Base-by-base conservation (phyloP, 2,329 filamentous ascomycete genomes). In the Domatiomyces catenatus region DNA sequence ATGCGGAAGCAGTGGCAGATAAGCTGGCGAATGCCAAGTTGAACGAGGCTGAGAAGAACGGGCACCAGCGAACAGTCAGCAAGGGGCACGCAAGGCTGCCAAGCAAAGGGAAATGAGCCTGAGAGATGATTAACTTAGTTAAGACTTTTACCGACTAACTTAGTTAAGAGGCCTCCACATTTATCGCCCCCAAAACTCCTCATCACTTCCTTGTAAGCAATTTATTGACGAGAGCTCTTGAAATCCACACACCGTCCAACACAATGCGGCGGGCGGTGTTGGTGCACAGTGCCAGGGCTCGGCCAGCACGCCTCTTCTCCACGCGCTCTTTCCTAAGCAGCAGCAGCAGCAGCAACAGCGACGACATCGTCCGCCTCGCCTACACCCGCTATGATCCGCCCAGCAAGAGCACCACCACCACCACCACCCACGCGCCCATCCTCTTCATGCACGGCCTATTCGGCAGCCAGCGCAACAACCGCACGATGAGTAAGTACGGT, bases 401-500 rank as follows among this genome's bases (percentile, higher is more conserved):
- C 6, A 24, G 22, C 22, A 24, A 3, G 3, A 24, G 22, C 22
- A 22, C 43, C 48, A 7, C 43, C 50, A 18, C 44, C 18, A 6
- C 22, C 42, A 51, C 19, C 49, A 50, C 50, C 26, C 64, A 68
- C 51, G 69, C 71, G 48, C 85, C 89, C 1, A 86, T 96, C 56
- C 69, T 96, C 54, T 84, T 96, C 58, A 79, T 96, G 62, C 90
- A 96, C 65, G 90, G 92, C 1, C 74, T 96, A 8, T 95, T 96
- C 62, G 90, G 90, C 18, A 94, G 86, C 88, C 56, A 60, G 54
- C 56, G 86, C 71, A 96, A 96, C 65, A 94, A 95, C 65, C 75
- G 89, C 66, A 86, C 77, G 62, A 92, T 96, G 56, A 93, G 88
- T 83, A 94, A 88, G 90, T 94, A 73, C 66, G 83, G 59, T 43